phyloP scores from a whole-genome alignment of 192 early-diverging fungal species.

The Pilaira anomala region DNA sequence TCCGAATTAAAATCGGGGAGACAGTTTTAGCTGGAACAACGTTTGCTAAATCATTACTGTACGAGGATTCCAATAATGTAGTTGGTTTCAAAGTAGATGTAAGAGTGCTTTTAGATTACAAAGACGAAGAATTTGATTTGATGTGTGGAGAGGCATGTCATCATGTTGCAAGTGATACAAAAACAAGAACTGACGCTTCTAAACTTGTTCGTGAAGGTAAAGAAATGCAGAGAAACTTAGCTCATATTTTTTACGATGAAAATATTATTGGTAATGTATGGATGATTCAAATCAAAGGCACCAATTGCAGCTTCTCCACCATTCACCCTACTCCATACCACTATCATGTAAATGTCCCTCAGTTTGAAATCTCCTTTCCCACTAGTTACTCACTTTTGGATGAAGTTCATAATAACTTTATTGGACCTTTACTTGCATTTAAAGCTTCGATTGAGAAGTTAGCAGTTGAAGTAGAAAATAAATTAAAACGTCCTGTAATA shows the following conservation, averaged over 20 bases:
- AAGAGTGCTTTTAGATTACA: neutral
- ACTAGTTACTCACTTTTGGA: neutral
- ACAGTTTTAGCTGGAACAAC: neutral
- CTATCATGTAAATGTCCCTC: neutral
- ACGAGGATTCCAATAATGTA: neutral
- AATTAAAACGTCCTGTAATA: neutral
- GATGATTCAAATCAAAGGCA: too few relatives aligned
- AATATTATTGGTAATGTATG: too few relatives aligned
- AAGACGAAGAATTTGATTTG: neutral
- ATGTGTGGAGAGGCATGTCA: neutral
- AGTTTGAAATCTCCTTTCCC: constrained; percentile 2
- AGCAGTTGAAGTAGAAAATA: constrained; percentile 1
- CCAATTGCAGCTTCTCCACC: too few relatives aligned
- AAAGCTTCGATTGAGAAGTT: neutral
- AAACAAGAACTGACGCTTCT: neutral
- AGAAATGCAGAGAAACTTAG: neutral
- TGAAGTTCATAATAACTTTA: neutral
- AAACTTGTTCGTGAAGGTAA: neutral
- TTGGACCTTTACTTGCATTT: neutral
- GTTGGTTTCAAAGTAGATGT: constrained; percentile 10
- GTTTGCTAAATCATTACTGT: neutral
- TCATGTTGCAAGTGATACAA: neutral
- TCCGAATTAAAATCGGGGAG: neutral
- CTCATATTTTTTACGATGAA: neutral
- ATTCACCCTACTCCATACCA: too few relatives aligned